Evolutionary conservation across 2,329 filamentous ascomycete species (phyloP).

Genomic region (Leptodontidium sp.): DNA sequence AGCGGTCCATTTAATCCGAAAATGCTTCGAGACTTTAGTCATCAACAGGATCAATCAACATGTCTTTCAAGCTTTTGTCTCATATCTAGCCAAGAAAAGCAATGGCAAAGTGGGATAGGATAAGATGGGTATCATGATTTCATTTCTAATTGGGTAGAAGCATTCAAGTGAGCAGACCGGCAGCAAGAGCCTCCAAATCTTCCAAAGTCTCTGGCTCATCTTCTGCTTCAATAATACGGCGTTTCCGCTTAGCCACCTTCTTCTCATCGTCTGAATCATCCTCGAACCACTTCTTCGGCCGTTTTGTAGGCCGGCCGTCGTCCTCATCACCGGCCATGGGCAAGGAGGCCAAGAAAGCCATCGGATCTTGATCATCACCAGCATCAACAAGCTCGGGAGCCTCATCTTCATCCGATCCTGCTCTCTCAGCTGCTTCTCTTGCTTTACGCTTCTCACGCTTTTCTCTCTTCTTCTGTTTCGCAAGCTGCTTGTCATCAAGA

Average conservation of each 20-base stretch:
- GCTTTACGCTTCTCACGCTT: slow-evolving; percentile 79
- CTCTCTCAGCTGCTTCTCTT: slow-evolving; percentile 64
- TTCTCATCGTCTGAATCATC: slow-evolving; percentile 63
- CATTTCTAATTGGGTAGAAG: slow-evolving; percentile 19
- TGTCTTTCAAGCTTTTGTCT: background rate
- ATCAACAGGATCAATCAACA: background rate
- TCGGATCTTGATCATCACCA: slow-evolving; percentile 60
- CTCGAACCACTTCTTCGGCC: slow-evolving; percentile 82
- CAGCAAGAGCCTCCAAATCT: slow-evolving; percentile 79
- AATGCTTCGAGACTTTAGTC: background rate
- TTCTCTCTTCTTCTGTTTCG: slow-evolving; percentile 78
- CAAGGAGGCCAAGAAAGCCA: slow-evolving; percentile 65
- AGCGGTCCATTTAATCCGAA: background rate
- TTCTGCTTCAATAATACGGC: slow-evolving; percentile 66
- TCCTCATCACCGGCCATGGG: slow-evolving; percentile 58
- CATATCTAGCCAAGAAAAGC: background rate
- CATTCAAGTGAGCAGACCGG: slow-evolving; percentile 67
- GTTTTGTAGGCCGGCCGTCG: slow-evolving; percentile 68
- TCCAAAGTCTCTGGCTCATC: slow-evolving; percentile 81
- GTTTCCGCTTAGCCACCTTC: slow-evolving; percentile 55
- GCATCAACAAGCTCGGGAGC: slow-evolving; percentile 44
- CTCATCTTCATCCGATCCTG: slow-evolving; percentile 45
- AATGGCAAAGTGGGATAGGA: background rate
- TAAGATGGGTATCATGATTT: slow-evolving; percentile 36
- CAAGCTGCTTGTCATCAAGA: slow-evolving; percentile 81